Base-by-base conservation (phyloP, 176 grass and related monocot species). In the Panicum miliaceum region DNA sequence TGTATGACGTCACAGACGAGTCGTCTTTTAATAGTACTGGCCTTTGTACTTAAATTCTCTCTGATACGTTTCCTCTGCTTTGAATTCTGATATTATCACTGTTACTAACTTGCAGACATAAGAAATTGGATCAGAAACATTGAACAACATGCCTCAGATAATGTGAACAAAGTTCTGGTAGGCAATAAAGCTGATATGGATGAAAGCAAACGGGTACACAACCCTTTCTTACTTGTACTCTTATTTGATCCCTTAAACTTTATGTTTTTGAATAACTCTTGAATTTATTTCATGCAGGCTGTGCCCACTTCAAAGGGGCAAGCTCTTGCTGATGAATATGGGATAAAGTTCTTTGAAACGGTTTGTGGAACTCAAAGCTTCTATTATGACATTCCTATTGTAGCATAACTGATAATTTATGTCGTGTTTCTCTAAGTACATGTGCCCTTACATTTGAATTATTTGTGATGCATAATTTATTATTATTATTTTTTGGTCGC, bases 301-400 rank as follows among this genome's bases (percentile, higher is more conserved):
- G 90, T 92, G 35, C 93, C 90, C 26, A 94, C 93, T 66, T 94
- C 87, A 12, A 94, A 83, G 85, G 93, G 93, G 16, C 90, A 94
- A 85, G 93, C 93, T 52, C 85, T 94, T 52, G 93, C 93, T 47
- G 90, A 94, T 61, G 93, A 94, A 81, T 94, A 94, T 27, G 90
- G 93, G 53, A 94, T 94, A 25, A 90, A 84, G 83, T 94, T 94
- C 71, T 94, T 94, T 82, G 90, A 94, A 92, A 88, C 93, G 80
- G 90, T 94, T 65, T 83, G 86, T 91, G 36, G 16, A 76, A 82
- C 6, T 71, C 12, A 48, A 16, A 65, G 18, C 18, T 82, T 73
- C 1, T 37, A 29, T 29, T 80, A n/a, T 20, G 43, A 8, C n/a
- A 46, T 90, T 76, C 32, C 34, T 22, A 13, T 16, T 61, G 40